Percentiles rank a stretch among this genome's conserved stretches.
Conservation (phyloP, 2,329 filamentous ascomycete genomes). For the Kalmusia sp. region DNA sequence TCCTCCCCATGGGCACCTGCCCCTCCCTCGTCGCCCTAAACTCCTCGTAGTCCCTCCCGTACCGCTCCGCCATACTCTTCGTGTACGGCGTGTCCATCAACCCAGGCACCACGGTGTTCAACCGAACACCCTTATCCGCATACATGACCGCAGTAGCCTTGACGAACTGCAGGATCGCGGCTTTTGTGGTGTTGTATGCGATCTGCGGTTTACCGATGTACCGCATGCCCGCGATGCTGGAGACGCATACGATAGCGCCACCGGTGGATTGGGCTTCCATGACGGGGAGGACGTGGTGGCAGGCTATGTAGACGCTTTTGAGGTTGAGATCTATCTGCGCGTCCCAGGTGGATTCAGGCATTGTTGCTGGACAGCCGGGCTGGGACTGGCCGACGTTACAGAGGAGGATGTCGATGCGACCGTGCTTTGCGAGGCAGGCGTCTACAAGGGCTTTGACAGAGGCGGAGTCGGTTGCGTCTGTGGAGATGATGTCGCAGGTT, state of each 20-base stretch:
- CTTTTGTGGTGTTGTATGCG: slow-evolving; percentile 61
- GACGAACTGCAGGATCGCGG: slow-evolving; percentile 60
- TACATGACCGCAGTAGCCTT: slow-evolving; percentile 60
- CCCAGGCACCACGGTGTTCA: slow-evolving; percentile 65
- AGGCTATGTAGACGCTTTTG: slow-evolving; percentile 62
- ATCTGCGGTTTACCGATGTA: slow-evolving; percentile 62
- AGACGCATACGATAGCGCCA: slow-evolving; percentile 51
- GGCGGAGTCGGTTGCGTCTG: slow-evolving; percentile 1
- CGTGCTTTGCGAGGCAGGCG: slow-evolving; percentile 39
- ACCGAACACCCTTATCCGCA: slow-evolving; percentile 53
- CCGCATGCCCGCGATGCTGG: slow-evolving; percentile 60
- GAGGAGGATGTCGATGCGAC: slow-evolving; percentile 62
- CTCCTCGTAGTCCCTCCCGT: slow-evolving; percentile 9
- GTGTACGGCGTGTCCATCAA: slow-evolving; percentile 58
- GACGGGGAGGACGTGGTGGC: slow-evolving; percentile 60
- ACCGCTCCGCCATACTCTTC: slow-evolving; percentile 10
- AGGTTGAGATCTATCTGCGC: slow-evolving; percentile 62
- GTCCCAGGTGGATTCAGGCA: slow-evolving; percentile 61
- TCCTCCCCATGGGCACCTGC: slow-evolving; percentile 38
- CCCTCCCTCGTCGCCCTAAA: slow-evolving; percentile 4
- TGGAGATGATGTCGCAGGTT: slow-evolving; percentile 7
- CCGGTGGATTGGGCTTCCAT: slow-evolving; percentile 60
- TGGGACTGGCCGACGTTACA: slow-evolving; percentile 63
- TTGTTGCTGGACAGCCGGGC: slow-evolving; percentile 57
- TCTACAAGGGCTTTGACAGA: slow-evolving; percentile 12